A percentile compares a stretch with the other conserved stretches of the same genome.
These are phyloP conservation scores for Tagetes patula DNA, from an alignment of 129 eudicot species.

Conservation along the genomic window DNA sequence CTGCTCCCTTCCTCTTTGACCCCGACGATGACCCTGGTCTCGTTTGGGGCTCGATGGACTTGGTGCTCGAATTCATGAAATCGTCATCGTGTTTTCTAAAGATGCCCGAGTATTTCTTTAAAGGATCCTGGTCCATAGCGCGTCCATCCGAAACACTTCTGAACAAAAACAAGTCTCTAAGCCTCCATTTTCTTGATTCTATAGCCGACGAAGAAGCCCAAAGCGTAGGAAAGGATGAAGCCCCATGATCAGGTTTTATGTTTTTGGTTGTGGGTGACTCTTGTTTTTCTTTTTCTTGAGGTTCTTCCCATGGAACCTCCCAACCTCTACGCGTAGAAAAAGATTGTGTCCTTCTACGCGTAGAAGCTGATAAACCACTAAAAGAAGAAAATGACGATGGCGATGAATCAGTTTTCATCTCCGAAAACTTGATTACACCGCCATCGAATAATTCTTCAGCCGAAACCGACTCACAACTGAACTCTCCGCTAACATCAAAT, in stretches of 20 bases:
- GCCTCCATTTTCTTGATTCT: slow-evolving; percentile 49
- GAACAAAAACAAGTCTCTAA: slow-evolving; percentile 67
- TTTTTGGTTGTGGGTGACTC: slow-evolving; percentile 11
- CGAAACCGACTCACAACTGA: slow-evolving; percentile 31
- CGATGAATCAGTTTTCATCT: slow-evolving; percentile 39
- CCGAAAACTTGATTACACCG: slow-evolving; percentile 48
- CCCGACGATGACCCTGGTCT: slow-evolving; percentile 17
- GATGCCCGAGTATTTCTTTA: slow-evolving; percentile 48
- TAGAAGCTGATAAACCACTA: slow-evolving; percentile 29
- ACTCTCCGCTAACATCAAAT: slow-evolving; percentile 43
- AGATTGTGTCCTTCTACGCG: slow-evolving; percentile 54
- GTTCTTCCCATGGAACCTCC: slow-evolving; percentile 57
- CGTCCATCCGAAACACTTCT: slow-evolving; percentile 84
- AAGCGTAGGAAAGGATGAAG: slow-evolving; percentile 12
- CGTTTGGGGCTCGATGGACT: background rate
- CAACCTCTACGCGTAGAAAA: slow-evolving; percentile 56
- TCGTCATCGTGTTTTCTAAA: slow-evolving; percentile 41
- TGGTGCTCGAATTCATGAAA: slow-evolving; percentile 17
- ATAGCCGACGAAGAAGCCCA: slow-evolving; percentile 30
- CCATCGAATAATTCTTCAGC: slow-evolving; percentile 59
- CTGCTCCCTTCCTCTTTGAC: slow-evolving; percentile 38
- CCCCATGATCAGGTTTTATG: slow-evolving; percentile 3
- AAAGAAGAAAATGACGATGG: slow-evolving; percentile 2
- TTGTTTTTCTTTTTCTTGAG: slow-evolving; percentile 22
- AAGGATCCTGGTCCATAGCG: slow-evolving; percentile 58